phyloP scores from a whole-genome alignment of 108 stramenopile genomes.

The Nitzschia sp. region DNA sequence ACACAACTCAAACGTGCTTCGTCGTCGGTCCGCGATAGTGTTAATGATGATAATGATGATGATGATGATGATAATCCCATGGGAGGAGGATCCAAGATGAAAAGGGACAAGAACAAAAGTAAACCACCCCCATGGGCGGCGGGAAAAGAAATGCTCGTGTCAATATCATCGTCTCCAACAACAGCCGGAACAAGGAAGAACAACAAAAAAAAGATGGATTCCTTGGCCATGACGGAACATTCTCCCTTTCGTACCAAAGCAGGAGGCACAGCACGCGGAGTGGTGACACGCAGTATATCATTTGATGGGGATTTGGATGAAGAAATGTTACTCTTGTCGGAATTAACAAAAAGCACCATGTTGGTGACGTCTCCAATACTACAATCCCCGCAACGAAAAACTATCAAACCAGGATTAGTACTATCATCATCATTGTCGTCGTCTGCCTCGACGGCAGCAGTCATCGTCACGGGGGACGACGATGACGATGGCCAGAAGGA shows the following conservation, averaged over 20 bases:
- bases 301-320: slow-evolving; percentile 19
- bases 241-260: neutral
- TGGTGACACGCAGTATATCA: neutral
- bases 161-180: neutral
- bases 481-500: too few relatives aligned
- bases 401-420: slow-evolving; percentile 10
- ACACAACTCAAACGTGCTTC: neutral
- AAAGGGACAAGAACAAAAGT: neutral
- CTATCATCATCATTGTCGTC: too few relatives aligned
- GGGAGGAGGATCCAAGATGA: neutral
- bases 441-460: too few relatives aligned
- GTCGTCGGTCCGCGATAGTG: neutral
- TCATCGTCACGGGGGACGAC: too few relatives aligned
- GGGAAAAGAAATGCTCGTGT: neutral
- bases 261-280: neutral
- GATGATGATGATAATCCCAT: neutral
- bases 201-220: neutral
- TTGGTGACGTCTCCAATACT: neutral
- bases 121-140: neutral
- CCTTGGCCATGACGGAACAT: slow-evolving; percentile 10
- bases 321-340: slow-evolving; percentile 3
- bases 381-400: neutral
- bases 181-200: too few relatives aligned
- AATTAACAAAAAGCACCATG: neutral
- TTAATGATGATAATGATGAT: neutral